phyloP scores from a whole-genome alignment of 495 filamentous ascomycete species.

The Clavariopsis aquatica region DNA sequence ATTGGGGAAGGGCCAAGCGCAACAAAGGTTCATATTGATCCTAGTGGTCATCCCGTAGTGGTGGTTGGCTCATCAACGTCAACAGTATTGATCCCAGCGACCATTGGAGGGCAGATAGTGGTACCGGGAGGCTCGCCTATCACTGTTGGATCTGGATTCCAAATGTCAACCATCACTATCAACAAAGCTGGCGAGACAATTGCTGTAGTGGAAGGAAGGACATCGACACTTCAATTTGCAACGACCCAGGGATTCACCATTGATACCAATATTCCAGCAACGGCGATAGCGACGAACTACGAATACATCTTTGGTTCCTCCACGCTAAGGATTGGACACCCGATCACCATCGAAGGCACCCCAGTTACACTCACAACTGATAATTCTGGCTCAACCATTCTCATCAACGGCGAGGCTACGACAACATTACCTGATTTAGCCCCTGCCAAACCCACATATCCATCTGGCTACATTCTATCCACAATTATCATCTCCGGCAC shows the following conservation, averaged over 20 bases:
- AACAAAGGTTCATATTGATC: slow-evolving; percentile 17
- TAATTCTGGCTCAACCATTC: slow-evolving; percentile 12
- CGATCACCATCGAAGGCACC: slow-evolving; percentile 25
- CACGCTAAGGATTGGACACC: slow-evolving; percentile 15
- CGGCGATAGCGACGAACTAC: neutral
- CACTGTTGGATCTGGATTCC: slow-evolving; percentile 13
- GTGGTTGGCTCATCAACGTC: slow-evolving; percentile 12
- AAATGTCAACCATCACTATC: slow-evolving; percentile 13
- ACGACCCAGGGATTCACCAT: slow-evolving; percentile 18
- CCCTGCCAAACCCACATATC: neutral
- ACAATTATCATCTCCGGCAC: slow-evolving; percentile 10
- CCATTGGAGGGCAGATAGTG: slow-evolving; percentile 11
- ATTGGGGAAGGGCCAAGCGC: slow-evolving; percentile 17
- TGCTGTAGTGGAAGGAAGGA: neutral
- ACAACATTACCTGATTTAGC: slow-evolving; percentile 6
- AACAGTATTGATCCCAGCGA: neutral
- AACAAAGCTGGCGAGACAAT: slow-evolving; percentile 18
- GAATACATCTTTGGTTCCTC: slow-evolving; percentile 14
- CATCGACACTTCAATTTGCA: slow-evolving; percentile 1
- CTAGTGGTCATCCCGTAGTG: slow-evolving; percentile 16
- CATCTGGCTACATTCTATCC: neutral
- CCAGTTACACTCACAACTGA: slow-evolving; percentile 18
- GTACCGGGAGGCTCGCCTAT: slow-evolving; percentile 19
- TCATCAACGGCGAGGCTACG: slow-evolving; percentile 14
- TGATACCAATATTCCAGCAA: slow-evolving; percentile 14